These are phyloP conservation scores for Gentiana dahurica DNA, from an alignment of 257 asterid species.

Conservation along the genomic window DNA sequence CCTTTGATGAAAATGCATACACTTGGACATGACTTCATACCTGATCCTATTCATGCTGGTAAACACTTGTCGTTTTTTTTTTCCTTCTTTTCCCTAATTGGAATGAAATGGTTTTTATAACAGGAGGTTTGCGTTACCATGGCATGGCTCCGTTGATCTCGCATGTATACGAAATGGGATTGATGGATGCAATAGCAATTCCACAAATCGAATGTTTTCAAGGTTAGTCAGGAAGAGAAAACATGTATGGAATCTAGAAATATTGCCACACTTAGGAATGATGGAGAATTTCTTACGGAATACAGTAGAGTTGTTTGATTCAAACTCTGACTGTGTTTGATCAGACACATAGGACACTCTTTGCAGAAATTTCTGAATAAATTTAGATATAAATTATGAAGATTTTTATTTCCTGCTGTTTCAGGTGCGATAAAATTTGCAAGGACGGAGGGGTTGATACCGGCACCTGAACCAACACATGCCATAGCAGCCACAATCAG, in stretches of 20 bases:
- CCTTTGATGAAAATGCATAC: conserved; percentile 98
- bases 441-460: conserved; percentile 77
- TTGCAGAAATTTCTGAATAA: no score
- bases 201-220: conserved; percentile 88
- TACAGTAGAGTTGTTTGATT: no score
- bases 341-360: no score
- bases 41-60: conserved; percentile 95
- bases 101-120: neutral
- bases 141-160: conserved; percentile 97
- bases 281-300: no score
- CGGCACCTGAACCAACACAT: conserved; percentile 92
- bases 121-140: conserved; percentile 92
- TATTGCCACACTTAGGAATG: no score
- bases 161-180: conserved; percentile 70
- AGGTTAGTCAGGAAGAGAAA: conserved; percentile 23
- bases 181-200: conserved; percentile 65
- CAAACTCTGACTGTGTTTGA: no score
- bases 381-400: no score
- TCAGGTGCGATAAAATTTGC: conserved; percentile 87
- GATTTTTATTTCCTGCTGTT: neutral
- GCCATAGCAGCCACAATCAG: conserved; percentile 87
- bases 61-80: conserved; percentile 1
- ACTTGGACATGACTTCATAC: conserved; percentile 89
- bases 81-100: neutral
- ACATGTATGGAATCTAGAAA: no score